A percentile compares a stretch with the other conserved stretches of the same genome.
phyloP scores from a whole-genome alignment of 192 early-diverging fungal species.

The Pilobolus umbonatus region DNA sequence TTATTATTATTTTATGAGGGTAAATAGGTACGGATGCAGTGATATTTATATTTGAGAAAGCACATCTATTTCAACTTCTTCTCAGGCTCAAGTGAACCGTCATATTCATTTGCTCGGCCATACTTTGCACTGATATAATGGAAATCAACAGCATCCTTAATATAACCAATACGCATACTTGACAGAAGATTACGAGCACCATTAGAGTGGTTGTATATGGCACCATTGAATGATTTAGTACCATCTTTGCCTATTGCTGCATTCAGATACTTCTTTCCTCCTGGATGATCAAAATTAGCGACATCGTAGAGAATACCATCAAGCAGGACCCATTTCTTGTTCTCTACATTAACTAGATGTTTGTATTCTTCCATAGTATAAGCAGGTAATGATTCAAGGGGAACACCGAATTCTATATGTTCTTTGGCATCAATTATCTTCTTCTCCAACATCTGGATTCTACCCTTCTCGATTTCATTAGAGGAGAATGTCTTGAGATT shows the following conservation, averaged over 20 bases:
- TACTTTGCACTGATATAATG: background rate
- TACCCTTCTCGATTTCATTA: conserved; percentile 79
- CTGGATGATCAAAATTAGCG: conserved; percentile 82
- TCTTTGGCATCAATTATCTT: conserved; percentile 55
- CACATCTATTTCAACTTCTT: no score
- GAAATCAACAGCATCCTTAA: conserved; percentile 39
- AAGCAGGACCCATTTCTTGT: conserved; percentile 75
- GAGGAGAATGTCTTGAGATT: conserved; percentile 71
- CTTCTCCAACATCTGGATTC: conserved; percentile 76
- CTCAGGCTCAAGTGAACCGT: conserved; percentile 13
- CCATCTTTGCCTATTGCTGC: conserved; percentile 76
- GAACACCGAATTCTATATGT: conserved; percentile 68
- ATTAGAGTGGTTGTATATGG: conserved; percentile 84
- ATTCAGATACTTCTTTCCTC: conserved; percentile 70
- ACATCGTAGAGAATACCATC: conserved; percentile 85
- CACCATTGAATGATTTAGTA: conserved; percentile 82
- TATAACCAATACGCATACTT: conserved; percentile 61
- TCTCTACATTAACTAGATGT: conserved; percentile 55
- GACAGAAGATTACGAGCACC: conserved; percentile 83
- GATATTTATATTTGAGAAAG: no score
- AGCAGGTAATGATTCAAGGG: conserved; percentile 62
- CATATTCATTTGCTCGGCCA: conserved; percentile 2
- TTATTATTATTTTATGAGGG: background rate
- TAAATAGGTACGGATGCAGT: background rate
- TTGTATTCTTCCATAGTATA: conserved; percentile 64